phyloP scores from a whole-genome alignment of 768 basidiomycete species.

The Boletus rubescentipes region DNA sequence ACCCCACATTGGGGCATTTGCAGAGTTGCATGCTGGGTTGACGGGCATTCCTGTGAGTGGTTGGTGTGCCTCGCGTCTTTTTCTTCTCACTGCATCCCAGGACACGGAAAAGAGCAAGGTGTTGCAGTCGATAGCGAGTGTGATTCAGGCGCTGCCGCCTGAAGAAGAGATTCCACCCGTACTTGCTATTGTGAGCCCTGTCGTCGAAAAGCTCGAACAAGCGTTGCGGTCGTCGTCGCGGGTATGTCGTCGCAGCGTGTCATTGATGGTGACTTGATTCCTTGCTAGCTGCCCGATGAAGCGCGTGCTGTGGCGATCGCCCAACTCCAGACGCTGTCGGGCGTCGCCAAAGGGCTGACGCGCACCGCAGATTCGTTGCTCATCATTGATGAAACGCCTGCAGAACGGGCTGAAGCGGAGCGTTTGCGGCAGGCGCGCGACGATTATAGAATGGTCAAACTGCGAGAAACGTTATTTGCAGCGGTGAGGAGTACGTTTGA shows the following conservation, averaged over 20 bases:
- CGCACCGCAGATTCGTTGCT: constrained; percentile 67
- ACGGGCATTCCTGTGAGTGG: constrained; percentile 66
- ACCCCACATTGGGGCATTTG: constrained; percentile 81
- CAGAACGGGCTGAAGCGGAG: constrained; percentile 48
- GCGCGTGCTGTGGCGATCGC: constrained; percentile 63
- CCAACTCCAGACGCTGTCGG: constrained; percentile 78
- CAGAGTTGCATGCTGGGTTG: constrained; percentile 75
- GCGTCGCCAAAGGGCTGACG: constrained; percentile 85
- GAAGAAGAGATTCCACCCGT: constrained; percentile 76
- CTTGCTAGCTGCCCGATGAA: constrained; percentile 64
- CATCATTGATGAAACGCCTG: constrained; percentile 58
- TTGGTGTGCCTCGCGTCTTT: not conserved
- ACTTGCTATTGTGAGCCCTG: constrained; percentile 74
- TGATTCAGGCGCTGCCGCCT: constrained; percentile 86
- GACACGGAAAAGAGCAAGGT: constrained; percentile 89
- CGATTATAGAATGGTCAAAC: constrained; percentile 57
- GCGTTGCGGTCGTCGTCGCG: constrained; percentile 54
- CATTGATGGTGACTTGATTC: not conserved
- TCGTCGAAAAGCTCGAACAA: constrained; percentile 66
- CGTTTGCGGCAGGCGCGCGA: constrained; percentile 59
- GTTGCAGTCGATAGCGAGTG: constrained; percentile 88
- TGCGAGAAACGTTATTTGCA: constrained; percentile 67
- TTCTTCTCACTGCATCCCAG: constrained; percentile 34
- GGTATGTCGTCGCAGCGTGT: constrained; percentile 39
- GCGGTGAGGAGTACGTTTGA: constrained; percentile 62